Evolutionary conservation across 1,284 basidiomycete genomes (phyloP), one percentile per base, ranked within the genome.

Genomic region (Phenoliferia sp.): DNA sequence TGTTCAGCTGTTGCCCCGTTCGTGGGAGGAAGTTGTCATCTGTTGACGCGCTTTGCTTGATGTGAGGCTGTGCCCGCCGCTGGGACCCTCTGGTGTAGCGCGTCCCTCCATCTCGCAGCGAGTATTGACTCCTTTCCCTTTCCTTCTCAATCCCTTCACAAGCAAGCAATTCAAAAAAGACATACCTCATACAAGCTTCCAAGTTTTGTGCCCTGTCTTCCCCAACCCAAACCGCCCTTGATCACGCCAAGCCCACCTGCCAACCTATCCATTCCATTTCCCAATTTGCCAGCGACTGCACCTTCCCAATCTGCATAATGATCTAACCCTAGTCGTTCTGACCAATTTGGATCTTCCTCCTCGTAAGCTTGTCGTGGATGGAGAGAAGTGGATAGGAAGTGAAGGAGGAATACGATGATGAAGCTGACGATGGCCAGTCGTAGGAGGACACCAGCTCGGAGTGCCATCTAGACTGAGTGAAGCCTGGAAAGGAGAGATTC

Each of bases 131-230:
- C n/a, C n/a, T n/a, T n/a, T n/a, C n/a, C n/a, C n/a, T n/a, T n/a
- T n/a, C n/a, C n/a, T n/a, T n/a, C n/a, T n/a, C n/a, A n/a, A n/a
- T n/a, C n/a, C n/a, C n/a, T 26, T 3, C 9, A 16, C 19, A 19
- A 5, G 28, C 7, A 6, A 48, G 26, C 22, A 44, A 7, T 26
- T n/a, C n/a, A 44, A 36, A 26, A 28, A 16, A 26, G 4, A 52
- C 68, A 33, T 26, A 70, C 71, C 65, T 73, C 71, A 64, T 73
- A 70, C 59, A 73, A 50, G 39, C 66, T 68, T 1, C 71, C 71
- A 1, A 73, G 52, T 57, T 70, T 70, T 3, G 67, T 56, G 0
- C 67, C 59, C 16, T 50, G 65, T 0, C 17, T 61, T 5, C 71
- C 63, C 31, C 68, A 39, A 3, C 71, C 71, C 2, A 68, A 32